Percentiles rank a stretch among this genome's conserved stretches.
These are phyloP conservation scores for Neurospora sp. DNA, from an alignment of 2,329 filamentous ascomycete species.

Conservation along the genomic window DNA sequence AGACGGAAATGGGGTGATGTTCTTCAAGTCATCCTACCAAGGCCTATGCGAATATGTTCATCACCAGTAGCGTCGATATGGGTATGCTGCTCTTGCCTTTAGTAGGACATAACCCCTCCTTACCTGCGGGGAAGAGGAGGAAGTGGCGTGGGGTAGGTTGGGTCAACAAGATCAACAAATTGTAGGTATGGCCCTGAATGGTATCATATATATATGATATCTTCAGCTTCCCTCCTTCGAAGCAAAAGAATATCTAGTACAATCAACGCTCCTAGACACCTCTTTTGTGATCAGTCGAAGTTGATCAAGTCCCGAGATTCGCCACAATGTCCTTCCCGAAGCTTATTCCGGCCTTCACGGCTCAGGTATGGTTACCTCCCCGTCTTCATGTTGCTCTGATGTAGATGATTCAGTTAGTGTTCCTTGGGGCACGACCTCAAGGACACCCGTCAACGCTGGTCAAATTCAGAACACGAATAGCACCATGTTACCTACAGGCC, in stretches of 20 bases:
- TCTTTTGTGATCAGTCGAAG: background rate
- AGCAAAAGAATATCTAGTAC: background rate
- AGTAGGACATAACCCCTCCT: background rate
- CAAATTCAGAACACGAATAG: background rate
- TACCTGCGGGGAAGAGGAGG: background rate
- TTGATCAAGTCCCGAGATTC: background rate
- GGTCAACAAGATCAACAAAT: background rate
- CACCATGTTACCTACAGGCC: background rate
- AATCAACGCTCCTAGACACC: too few relatives aligned
- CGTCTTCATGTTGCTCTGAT: background rate
- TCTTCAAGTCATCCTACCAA: background rate
- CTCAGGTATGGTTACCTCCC: slow-evolving; percentile 18
- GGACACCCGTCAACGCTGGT: background rate
- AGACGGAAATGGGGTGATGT: background rate
- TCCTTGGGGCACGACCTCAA: background rate
- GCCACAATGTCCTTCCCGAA: slow-evolving; percentile 22
- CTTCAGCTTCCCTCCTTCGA: background rate
- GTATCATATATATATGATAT: background rate
- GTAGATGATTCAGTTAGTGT: background rate
- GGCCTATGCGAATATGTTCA: background rate
- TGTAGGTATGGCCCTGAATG: background rate
- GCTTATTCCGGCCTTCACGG: slow-evolving; percentile 31
- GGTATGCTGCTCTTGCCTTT: background rate
- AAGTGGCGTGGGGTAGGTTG: background rate
- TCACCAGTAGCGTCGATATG: background rate